These are phyloP conservation scores for Coemansia sp. DNA, from an alignment of 192 early-diverging fungal genomes.

Conservation along the genomic window DNA sequence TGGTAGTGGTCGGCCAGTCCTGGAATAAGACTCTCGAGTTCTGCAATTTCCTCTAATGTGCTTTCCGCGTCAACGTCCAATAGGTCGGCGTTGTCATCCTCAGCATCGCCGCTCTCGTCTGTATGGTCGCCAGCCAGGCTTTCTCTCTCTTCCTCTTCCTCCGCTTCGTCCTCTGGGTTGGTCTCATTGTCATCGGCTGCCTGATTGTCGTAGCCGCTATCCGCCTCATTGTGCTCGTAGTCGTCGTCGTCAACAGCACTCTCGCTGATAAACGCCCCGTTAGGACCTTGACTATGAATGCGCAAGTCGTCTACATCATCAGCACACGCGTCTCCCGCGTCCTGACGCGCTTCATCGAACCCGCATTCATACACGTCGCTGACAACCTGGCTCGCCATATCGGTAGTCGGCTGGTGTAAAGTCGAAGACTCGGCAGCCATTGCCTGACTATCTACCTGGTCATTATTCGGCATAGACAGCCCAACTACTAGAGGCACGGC, in stretches of 20 bases:
- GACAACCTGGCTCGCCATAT: not conserved
- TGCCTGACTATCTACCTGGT: not conserved
- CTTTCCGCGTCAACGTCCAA: constrained; percentile 28
- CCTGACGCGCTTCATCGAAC: not conserved
- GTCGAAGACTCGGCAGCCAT: not conserved
- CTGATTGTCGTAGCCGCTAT: not conserved
- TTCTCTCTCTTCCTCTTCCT: constrained; percentile 13
- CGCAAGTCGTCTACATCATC: not conserved
- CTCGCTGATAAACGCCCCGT: not conserved
- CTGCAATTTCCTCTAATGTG: constrained; percentile 62
- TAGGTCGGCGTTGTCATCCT: constrained; percentile 23
- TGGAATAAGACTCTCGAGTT: constrained; percentile 62
- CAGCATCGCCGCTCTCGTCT: constrained; percentile 4
- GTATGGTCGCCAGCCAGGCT: constrained; percentile 1
- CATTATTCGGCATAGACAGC: not conserved
- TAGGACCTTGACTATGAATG: not conserved
- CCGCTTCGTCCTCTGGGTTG: not conserved
- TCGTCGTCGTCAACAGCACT: not conserved
- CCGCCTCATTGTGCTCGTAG: not conserved
- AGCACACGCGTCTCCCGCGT: not conserved
- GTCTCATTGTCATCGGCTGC: constrained; percentile 8
- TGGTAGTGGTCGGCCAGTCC: constrained; percentile 63
- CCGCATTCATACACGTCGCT: not conserved
- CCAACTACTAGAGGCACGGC: not conserved
- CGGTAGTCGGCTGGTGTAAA: not conserved